These are phyloP conservation scores for Russula lepida DNA, from an alignment of 768 basidiomycete species.

Conservation along the genomic window DNA sequence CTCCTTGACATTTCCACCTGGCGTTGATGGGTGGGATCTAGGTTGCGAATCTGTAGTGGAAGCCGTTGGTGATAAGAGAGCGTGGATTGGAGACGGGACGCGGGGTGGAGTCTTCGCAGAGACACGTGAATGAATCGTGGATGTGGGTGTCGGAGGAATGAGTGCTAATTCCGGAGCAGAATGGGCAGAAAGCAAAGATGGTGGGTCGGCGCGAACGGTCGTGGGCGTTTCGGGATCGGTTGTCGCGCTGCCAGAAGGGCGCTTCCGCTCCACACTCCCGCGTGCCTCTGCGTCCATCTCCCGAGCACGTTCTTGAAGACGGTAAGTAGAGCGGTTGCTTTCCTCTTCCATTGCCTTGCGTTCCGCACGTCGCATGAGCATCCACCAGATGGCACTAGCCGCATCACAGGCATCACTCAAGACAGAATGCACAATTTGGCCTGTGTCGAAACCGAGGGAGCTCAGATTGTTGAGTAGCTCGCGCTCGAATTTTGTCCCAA, in stretches of 20 bases:
- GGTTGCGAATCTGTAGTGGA: conserved; percentile 42
- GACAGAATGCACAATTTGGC: conserved; percentile 93
- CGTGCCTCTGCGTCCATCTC: conserved; percentile 19
- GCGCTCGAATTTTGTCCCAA: conserved; percentile 76
- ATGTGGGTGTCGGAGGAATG: conserved; percentile 71
- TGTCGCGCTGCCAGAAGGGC: conserved; percentile 3
- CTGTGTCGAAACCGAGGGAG: conserved; percentile 79
- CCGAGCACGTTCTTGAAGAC: conserved; percentile 6
- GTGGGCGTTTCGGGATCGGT: conserved; percentile 11
- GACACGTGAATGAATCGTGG: conserved; percentile 30
- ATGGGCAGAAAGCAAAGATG: conserved; percentile 28
- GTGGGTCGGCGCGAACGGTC: conserved; percentile 14
- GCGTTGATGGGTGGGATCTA: conserved; percentile 63
- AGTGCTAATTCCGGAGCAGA: conserved; percentile 58
- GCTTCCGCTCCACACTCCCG: conserved; percentile 20
- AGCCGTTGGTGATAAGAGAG: conserved; percentile 45
- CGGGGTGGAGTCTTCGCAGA: conserved; percentile 46
- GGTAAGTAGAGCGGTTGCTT: conserved; percentile 8
- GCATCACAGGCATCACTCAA: conserved; percentile 88
- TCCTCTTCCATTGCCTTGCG: conserved; percentile 41
- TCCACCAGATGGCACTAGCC: conserved; percentile 92
- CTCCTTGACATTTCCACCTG: conserved; percentile 52
- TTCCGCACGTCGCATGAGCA: conserved; percentile 77
- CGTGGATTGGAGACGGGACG: conserved; percentile 30
- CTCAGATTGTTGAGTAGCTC: conserved; percentile 70